Evolutionary conservation across 2,329 filamentous ascomycete species (phyloP).

Genomic region (Uncinocarpus reesii): DNA sequence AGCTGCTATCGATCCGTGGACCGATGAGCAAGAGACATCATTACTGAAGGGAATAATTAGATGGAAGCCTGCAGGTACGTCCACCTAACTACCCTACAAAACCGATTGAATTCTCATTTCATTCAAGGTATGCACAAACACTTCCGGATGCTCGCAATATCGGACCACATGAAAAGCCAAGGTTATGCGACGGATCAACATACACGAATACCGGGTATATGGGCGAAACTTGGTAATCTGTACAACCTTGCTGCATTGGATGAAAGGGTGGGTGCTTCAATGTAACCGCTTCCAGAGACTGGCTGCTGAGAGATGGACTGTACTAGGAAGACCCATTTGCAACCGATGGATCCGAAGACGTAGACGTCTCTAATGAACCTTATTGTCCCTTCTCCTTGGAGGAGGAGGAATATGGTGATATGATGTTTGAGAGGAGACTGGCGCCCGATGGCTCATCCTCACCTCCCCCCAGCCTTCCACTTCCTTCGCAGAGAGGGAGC

Average conservation of each 20-base stretch:
- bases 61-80: conserved; percentile 86
- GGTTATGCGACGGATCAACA: conserved; percentile 62
- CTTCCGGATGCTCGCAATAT: conserved; percentile 81
- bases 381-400: conserved; percentile 60
- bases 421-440: conserved; percentile 41
- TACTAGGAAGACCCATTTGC: conserved; percentile 45
- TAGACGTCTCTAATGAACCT: conserved; percentile 40
- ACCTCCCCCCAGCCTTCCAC: conserved; percentile 27
- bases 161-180: conserved; percentile 67
- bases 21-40: conserved; percentile 86
- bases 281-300: neutral
- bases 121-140: conserved; percentile 75
- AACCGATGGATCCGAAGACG: conserved; percentile 49
- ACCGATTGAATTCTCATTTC: neutral
- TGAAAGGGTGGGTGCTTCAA: conserved; percentile 57
- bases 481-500: conserved; percentile 35
- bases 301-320: neutral
- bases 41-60: conserved; percentile 85
- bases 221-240: conserved; percentile 70
- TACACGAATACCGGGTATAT: conserved; percentile 82
- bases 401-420: conserved; percentile 37
- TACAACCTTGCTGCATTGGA: conserved; percentile 83
- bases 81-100: neutral
- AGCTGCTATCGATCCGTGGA: conserved; percentile 66
- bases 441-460: conserved; percentile 37